phyloP scores from a whole-genome alignment of 2,329 filamentous ascomycete species.

The Ophiostoma piceae region DNA sequence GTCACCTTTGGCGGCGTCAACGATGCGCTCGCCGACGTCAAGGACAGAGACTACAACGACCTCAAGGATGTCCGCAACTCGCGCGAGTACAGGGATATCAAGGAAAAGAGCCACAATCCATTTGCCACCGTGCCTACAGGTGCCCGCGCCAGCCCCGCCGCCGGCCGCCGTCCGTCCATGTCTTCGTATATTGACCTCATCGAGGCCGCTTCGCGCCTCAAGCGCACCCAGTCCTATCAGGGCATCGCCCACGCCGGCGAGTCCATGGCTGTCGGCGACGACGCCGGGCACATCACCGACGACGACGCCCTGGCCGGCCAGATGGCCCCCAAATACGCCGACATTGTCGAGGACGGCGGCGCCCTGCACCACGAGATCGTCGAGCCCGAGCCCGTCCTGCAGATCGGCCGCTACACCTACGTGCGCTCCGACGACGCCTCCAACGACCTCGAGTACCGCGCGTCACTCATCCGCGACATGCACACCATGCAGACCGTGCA shows the following conservation, averaged over 20 bases:
- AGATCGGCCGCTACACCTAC: conserved; percentile 30
- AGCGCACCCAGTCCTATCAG: conserved; percentile 22
- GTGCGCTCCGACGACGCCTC: conserved; percentile 29
- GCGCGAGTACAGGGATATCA: background rate
- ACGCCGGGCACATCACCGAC: background rate
- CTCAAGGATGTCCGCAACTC: background rate
- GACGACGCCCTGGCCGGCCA: background rate
- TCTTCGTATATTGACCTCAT: conserved; percentile 28
- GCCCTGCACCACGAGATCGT: background rate
- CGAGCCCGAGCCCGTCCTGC: conserved; percentile 25
- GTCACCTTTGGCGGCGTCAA: background rate
- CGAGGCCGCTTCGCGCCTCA: conserved; percentile 27
- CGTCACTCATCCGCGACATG: conserved; percentile 24
- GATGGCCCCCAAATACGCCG: background rate
- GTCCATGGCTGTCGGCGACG: background rate
- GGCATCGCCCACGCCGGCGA: conserved; percentile 12
- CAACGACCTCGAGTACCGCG: conserved; percentile 24
- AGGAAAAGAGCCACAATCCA: conserved; percentile 2
- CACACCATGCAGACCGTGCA: background rate
- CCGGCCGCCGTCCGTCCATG: conserved; percentile 17
- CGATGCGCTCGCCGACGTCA: background rate
- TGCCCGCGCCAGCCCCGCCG: background rate
- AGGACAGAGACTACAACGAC: background rate
- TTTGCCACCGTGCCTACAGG: background rate
- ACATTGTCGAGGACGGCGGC: background rate